phyloP scores from a whole-genome alignment of 306 rosid genomes.

The Vigna hirtella region DNA sequence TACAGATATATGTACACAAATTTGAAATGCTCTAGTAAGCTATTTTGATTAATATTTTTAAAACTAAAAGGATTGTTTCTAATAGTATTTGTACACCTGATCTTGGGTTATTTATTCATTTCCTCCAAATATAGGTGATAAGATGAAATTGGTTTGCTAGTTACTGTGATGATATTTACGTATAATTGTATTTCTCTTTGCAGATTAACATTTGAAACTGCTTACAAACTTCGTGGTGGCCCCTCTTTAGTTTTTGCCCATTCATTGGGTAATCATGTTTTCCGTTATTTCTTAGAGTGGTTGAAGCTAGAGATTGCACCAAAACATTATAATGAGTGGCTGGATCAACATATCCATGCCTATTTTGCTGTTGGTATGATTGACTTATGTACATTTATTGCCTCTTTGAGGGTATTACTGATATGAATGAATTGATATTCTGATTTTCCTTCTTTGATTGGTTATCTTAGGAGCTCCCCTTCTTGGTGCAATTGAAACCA shows the following conservation, averaged over 20 bases:
- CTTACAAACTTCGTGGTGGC: slow-evolving; percentile 92
- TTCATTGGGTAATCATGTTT: slow-evolving; percentile 90
- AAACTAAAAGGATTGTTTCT: neutral
- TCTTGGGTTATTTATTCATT: neutral
- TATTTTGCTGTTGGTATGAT: slow-evolving; percentile 94
- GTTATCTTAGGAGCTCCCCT: slow-evolving; percentile 79
- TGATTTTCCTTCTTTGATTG: slow-evolving; percentile 45
- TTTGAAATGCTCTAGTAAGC: slow-evolving; percentile 16
- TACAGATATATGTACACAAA: neutral
- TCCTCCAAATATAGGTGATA: slow-evolving; percentile 8
- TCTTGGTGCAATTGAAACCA: slow-evolving; percentile 87
- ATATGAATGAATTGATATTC: slow-evolving; percentile 31
- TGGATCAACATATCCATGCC: slow-evolving; percentile 95
- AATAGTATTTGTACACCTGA: slow-evolving; percentile 23
- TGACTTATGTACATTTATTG: slow-evolving; percentile 26
- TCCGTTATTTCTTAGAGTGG: slow-evolving; percentile 99
- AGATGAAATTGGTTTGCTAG: slow-evolving; percentile 28
- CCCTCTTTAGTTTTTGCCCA: slow-evolving; percentile 97
- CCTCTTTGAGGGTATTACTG: slow-evolving; percentile 40
- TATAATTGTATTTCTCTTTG: slow-evolving; percentile 42
- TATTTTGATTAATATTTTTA: slow-evolving; percentile 12
- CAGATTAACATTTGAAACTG: slow-evolving; percentile 96
- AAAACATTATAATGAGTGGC: slow-evolving; percentile 81
- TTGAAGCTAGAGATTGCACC: slow-evolving; percentile 96
- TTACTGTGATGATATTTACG: slow-evolving; percentile 36